Evolutionary conservation across 495 filamentous ascomycete genomes (phyloP).

Genomic region (Xylaria longipes): DNA sequence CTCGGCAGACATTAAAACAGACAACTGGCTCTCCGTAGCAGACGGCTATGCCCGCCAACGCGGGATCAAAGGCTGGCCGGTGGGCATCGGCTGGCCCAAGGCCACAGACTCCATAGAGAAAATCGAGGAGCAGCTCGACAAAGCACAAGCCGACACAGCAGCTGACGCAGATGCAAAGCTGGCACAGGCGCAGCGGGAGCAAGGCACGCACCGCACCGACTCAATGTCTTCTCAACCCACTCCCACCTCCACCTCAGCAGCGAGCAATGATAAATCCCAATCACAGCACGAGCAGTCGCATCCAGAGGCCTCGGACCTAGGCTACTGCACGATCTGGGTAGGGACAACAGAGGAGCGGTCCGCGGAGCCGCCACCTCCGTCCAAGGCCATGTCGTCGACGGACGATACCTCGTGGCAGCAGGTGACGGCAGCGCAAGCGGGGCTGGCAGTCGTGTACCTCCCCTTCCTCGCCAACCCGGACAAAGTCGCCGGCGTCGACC

Average conservation of each 20-base stretch:
- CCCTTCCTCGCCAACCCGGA: constrained; percentile 80
- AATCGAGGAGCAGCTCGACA: constrained; percentile 68
- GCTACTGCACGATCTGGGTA: constrained; percentile 95
- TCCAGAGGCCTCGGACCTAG: constrained; percentile 64
- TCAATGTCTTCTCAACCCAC: constrained; percentile 20
- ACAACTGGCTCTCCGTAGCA: constrained; percentile 91
- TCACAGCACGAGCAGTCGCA: constrained; percentile 41
- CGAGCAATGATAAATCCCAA: constrained; percentile 24
- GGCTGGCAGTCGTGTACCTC: constrained; percentile 89
- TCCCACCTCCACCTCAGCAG: constrained; percentile 19
- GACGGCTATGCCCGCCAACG: constrained; percentile 92
- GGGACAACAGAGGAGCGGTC: constrained; percentile 76
- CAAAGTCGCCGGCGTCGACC: constrained; percentile 78
- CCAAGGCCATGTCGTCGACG: constrained; percentile 61
- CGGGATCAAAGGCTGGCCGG: constrained; percentile 89
- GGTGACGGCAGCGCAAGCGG: constrained; percentile 76
- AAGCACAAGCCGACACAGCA: constrained; percentile 66
- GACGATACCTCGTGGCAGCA: constrained; percentile 69
- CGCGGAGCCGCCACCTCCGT: constrained; percentile 63
- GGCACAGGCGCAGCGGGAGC: constrained; percentile 62
- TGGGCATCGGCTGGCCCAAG: constrained; percentile 90
- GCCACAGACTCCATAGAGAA: constrained; percentile 56
- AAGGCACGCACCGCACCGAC: constrained; percentile 42
- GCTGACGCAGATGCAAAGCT: constrained; percentile 69
- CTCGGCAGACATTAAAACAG: constrained; percentile 80